phyloP scores from a whole-genome alignment of 306 rosid genomes.

The Spatholobus suberectus region DNA sequence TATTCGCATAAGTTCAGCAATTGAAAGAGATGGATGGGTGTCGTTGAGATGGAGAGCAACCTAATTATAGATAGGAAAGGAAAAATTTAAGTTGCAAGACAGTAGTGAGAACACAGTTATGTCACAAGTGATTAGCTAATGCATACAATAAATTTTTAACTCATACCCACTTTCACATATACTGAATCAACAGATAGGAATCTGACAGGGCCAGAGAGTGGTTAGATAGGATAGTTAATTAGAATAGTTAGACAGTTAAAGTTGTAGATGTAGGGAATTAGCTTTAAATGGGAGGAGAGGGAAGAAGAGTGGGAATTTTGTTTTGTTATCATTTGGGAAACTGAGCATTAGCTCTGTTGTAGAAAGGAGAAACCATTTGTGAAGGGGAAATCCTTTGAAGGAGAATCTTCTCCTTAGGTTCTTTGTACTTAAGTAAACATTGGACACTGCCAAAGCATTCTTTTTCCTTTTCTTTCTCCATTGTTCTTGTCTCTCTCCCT shows the following conservation, averaged over 20 bases:
- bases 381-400: background rate
- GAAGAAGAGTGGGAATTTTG: background rate
- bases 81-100: conserved; percentile 33
- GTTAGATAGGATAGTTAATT: background rate
- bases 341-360: background rate
- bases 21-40: conserved; percentile 80
- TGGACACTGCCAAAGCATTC: background rate
- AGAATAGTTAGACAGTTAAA: too few relatives aligned
- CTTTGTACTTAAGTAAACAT: background rate
- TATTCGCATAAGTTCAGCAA: conserved; percentile 72
- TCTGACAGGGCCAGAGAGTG: background rate
- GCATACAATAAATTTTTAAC: conserved; percentile 17
- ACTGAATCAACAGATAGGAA: conserved; percentile 16
- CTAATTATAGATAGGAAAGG: conserved; percentile 45
- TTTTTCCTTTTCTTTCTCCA: background rate
- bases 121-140: conserved; percentile 16
- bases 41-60: conserved; percentile 80
- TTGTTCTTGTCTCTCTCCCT: background rate
- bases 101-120: conserved; percentile 35
- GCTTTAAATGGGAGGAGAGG: background rate
- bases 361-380: background rate
- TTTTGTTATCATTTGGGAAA: background rate
- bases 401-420: background rate
- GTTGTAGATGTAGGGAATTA: background rate
- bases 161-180: conserved; percentile 22